Base-by-base conservation (phyloP, 1,284 basidiomycete species). In the Vanrija sp. region DNA sequence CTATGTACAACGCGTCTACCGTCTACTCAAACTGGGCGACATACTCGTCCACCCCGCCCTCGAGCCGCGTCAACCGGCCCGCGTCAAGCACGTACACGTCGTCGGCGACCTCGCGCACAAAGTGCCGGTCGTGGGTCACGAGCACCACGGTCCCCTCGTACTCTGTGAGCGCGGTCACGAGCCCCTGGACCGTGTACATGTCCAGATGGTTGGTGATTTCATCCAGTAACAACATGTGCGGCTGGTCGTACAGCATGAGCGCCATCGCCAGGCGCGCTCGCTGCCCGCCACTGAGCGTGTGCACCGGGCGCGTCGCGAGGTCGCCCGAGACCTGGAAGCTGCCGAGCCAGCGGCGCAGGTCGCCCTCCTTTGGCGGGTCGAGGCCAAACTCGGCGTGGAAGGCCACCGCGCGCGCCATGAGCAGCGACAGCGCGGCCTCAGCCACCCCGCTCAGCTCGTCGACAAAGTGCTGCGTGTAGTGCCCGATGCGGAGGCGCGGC, bases 201-300 rank as follows among this genome's bases (percentile, higher is more conserved):
- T 88, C 86, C 38, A 88, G 74, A 73, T 89, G 86, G 18, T 86
- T 86, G 23, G 86, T 85, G 15, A 85, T 81, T 68, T 87, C 86
- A 65, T 87, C 85, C 8, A 87, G 73, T 3, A 86, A 77, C 58
- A 78, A 58, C 0, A 77, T 55, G 40, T 72, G 64, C 1, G 76
- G 77, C 1, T 65, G 65, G 6, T 63, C 52, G 45, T 64, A 71
- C 16, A 77, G 60, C 46, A 77, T 59, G 39, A 72, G 38, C 0
- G 72, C 68, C 18, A 78, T 63, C 0, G 73, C 73, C 12, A 75
- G 63, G 5, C 77, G 69, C 8, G 77, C 76, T 68, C 84, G 83
- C 63, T 87, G 85, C 7, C 85, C 59, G 4, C 59, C 59, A 3
- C 38, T 43, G 29, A 61, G 51, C 8, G 55, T 53, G 42, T 55